These are phyloP conservation scores for Coemansia sp. DNA, from an alignment of 192 early-diverging fungal species.

Conservation along the genomic window DNA sequence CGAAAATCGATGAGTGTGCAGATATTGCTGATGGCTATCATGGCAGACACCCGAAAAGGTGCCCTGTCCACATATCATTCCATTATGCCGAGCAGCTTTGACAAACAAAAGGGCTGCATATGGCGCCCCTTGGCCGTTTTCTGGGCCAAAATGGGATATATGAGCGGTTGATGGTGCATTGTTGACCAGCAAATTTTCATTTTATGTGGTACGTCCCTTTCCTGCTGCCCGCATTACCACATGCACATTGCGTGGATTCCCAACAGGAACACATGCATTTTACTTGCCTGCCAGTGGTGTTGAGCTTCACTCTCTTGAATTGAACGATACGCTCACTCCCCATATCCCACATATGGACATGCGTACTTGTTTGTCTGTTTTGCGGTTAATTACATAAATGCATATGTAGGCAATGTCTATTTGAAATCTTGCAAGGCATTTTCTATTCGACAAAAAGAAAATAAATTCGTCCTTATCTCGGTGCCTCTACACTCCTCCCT, in stretches of 20 bases:
- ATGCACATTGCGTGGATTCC: conserved; percentile 17
- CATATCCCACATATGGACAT: neutral
- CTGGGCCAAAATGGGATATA: conserved; percentile 14
- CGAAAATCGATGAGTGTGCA: conserved; percentile 45
- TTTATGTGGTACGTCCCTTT: conserved; percentile 4
- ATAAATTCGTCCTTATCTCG: conserved; percentile 5
- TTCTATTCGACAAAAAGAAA: neutral
- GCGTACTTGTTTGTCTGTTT: neutral
- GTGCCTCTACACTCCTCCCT: neutral
- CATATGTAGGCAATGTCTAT: conserved; percentile 10
- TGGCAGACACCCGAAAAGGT: conserved; percentile 3
- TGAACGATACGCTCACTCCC: neutral
- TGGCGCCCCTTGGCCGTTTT: conserved; percentile 3
- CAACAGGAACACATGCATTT: conserved; percentile 1
- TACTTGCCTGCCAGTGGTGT: neutral
- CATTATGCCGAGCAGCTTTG: conserved; percentile 2
- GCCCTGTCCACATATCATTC: conserved; percentile 6
- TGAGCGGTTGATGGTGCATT: conserved; percentile 14
- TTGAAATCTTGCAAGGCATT: neutral
- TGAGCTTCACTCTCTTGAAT: neutral
- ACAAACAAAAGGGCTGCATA: conserved; percentile 8
- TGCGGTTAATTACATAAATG: conserved; percentile 14
- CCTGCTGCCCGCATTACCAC: conserved; percentile 11
- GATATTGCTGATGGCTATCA: conserved; percentile 54
- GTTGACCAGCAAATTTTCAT: neutral